Percentiles rank a stretch among this genome's conserved stretches.
Conservation (phyloP, 2,329 filamentous ascomycete genomes). For the Rhexocercosporidium sp. region DNA sequence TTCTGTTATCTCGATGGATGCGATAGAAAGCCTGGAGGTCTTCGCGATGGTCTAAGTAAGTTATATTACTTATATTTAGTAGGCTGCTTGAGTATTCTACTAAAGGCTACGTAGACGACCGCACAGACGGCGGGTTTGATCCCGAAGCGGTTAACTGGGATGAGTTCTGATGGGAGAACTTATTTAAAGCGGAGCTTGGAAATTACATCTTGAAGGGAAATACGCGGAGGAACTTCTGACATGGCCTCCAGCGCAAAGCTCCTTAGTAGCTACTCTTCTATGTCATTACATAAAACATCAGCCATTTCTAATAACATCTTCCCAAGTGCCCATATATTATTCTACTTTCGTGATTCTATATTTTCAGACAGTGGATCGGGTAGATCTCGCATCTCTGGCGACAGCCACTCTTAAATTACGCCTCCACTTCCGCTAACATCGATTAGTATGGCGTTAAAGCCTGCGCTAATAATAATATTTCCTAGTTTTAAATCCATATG, state of each 20-base stretch:
- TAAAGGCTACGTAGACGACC: too few species aligned
- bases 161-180: too few species aligned
- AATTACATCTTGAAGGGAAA: conserved; percentile 12
- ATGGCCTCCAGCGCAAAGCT: conserved; percentile 5
- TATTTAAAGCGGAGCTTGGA: too few species aligned
- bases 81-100: too few species aligned
- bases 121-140: too few species aligned
- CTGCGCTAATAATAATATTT: conserved; percentile 31
- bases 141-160: too few species aligned
- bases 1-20: too few species aligned
- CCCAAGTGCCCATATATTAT: conserved; percentile 33
- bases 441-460: conserved; percentile 28
- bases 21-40: too few species aligned
- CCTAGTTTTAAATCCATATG: conserved; percentile 37
- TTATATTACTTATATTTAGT: too few species aligned
- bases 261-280: conserved; percentile 12
- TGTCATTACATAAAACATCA: conserved; percentile 7
- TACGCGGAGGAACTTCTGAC: conserved; percentile 13
- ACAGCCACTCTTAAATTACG: conserved; percentile 32
- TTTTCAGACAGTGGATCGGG: conserved; percentile 27
- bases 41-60: too few species aligned
- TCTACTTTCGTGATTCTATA: conserved; percentile 27
- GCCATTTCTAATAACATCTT: conserved; percentile 24
- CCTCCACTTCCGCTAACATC: conserved; percentile 33
- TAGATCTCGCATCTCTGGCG: conserved; percentile 30